Evolutionary conservation across 345 rosid species (phyloP), one percentile per base, ranked within the genome.

Genomic region (Schrenkiella parvula): DNA sequence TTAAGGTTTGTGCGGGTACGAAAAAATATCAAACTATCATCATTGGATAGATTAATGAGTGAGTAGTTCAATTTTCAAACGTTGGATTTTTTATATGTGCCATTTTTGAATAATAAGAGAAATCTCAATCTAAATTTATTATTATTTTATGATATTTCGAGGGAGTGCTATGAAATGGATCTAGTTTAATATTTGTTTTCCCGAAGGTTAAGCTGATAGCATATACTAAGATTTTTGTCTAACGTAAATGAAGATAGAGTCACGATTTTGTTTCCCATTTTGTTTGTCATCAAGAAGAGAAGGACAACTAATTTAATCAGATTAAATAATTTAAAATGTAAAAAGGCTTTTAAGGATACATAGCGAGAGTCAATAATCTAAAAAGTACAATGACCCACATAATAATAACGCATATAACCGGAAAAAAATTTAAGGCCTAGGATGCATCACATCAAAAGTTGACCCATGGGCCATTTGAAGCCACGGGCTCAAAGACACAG

Each of bases 331-430:
- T 51, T 42, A 53, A 15, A 63, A 31, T n/a, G 35, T 15, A 43
- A 25, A 34, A 55, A 19, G 19, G 31, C 5, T 29, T 66, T 59
- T 50, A 67, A 50, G 41, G 68, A 59, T 60, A 39, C 51, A 74
- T 59, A 67, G 38, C 2, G 22, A 41, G 66, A 73, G 72, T 73
- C 72, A 52, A 60, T 75, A 61, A 68, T 75, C 64, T 68, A 68
- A 68, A 75, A 61, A 52, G 64, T 75, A 75, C 50, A 75, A 59
- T 75, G 79, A 75, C 79, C 74, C 74, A 68, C 56, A 56, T 5
- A 56, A 55, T 55, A 37, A 61, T 43, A 57, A 58, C 18, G 37
- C 63, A 52, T 41, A 21, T 5, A 60, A 68, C 41, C 32, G 4
- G 32, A 50, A 39, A 57, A 61, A 44, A 51, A 51, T 48, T 75